These are phyloP conservation scores for Tylopilus plumbeoviolaceoides DNA, from an alignment of 768 basidiomycete species.

Conservation along the genomic window DNA sequence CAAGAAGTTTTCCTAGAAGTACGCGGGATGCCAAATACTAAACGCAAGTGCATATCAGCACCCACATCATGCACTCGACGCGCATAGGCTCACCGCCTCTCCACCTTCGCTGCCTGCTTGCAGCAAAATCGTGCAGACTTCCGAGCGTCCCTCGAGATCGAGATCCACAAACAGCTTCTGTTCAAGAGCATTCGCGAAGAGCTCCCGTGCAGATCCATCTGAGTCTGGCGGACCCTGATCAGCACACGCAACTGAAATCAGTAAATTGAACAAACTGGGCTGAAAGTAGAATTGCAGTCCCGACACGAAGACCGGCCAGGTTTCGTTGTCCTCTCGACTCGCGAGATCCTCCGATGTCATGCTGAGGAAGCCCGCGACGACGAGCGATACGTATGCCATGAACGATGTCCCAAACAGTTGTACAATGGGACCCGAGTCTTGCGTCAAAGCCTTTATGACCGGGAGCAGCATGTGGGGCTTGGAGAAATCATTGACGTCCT, in stretches of 20 bases:
- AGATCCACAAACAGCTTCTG: constrained; percentile 55
- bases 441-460: constrained; percentile 41
- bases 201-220: constrained; percentile 34
- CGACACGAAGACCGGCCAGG: constrained; percentile 50
- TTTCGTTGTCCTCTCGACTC: constrained; percentile 33
- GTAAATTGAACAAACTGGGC: constrained; percentile 37
- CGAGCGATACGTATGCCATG: constrained; percentile 29
- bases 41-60: not conserved
- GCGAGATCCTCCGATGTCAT: constrained; percentile 45
- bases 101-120: constrained; percentile 44
- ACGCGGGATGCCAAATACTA: constrained; percentile 47
- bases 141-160: constrained; percentile 47
- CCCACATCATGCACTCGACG: not conserved
- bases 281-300: constrained; percentile 43
- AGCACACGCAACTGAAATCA: not conserved
- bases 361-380: constrained; percentile 49
- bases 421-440: constrained; percentile 19
- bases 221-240: constrained; percentile 33
- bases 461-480: constrained; percentile 58
- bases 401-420: constrained; percentile 39
- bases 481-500: constrained; percentile 36
- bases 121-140: constrained; percentile 55
- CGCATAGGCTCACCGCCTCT: constrained; percentile 41
- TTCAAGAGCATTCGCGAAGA: constrained; percentile 45
- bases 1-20: constrained; percentile 45